A percentile compares a stretch with the other conserved stretches of the same genome.
Conservation (phyloP, 257 asterid genomes). For the Salvia miltiorrhiza region DNA sequence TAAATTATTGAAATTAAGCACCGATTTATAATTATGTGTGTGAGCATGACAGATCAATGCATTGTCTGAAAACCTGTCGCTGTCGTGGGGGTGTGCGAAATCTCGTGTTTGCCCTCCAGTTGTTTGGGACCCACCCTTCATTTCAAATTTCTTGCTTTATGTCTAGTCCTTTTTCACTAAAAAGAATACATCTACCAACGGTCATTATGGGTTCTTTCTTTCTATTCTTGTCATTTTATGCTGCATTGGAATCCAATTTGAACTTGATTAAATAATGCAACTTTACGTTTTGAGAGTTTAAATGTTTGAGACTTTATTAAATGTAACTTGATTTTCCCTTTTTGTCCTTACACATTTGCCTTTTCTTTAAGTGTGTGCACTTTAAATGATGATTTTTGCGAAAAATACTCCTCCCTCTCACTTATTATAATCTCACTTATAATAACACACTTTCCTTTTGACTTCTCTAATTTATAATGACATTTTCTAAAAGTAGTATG, state of each 20-base stretch:
- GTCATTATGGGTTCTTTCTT: neutral
- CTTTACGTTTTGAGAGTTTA: neutral
- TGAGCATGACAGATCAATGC: constrained; percentile 27
- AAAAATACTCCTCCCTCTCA: no score
- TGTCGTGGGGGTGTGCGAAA: constrained; percentile 13
- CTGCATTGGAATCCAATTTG: neutral
- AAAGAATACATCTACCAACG: neutral
- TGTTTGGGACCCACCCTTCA: constrained; percentile 17
- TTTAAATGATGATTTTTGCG: no score
- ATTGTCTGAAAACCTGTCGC: constrained; percentile 18
- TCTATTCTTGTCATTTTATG: neutral
- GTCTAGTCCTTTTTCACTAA: neutral
- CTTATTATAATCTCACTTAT: no score
- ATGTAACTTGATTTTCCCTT: neutral
- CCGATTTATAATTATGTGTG: no score
- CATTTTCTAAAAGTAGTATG: no score
- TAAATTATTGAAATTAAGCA: no score
- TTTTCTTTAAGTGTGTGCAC: neutral
- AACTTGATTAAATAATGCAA: neutral
- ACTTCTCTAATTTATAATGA: no score
- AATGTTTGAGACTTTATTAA: neutral
- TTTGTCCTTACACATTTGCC: neutral
- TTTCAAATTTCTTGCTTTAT: constrained; percentile 16
- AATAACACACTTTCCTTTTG: no score
- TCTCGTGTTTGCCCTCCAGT: constrained; percentile 25